Base-by-base conservation (phyloP, 352 stramenopile genomes). In the Phytophthora quininea region DNA sequence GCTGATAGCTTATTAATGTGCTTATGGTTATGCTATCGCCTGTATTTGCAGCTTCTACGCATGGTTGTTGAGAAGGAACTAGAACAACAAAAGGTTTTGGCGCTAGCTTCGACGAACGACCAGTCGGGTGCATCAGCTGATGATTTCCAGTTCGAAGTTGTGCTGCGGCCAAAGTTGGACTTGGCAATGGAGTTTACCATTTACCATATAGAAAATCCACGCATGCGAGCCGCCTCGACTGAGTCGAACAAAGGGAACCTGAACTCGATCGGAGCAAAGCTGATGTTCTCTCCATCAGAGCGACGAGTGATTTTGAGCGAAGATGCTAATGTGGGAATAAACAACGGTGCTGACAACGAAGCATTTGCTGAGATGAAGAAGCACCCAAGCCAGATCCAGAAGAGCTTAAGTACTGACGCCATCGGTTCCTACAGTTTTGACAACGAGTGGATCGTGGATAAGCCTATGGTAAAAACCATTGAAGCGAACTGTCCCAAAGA, bases 11-110 rank as follows among this genome's bases (percentile, higher is more conserved):
- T 24, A 24, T 47, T 3, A 47, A 47, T n/a, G 9, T 6, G 15
- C 12, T 14, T 19, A 24, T 24, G 9, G 40, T 24, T 24, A 8
- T 47, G 40, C 6, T 19, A 24, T 53, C n/a, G 15, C 58, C 53
- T 46, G 50, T n/a, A 3, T 51, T 38, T 62, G 32, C 57, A 91
- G 87, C 4, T 93, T 3, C 67, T 95, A 11, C 83, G 85, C 1
- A 73, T 86, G 64, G 64, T 95, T 42, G 77, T 90, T 27, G 87
- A 95, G 53, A 91, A 90, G 54, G 82, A 93, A 45, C 33, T 85
- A 12, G 67, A 77, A 38, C 67, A 82, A 8, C 49, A 76, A n/a
- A 51, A 47, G 35, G 7, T 48, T 27, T 53, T 5, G 24, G 50
- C 45, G 3, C 27, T 48, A 33, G 11, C 24, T 19, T 46, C 52